These are phyloP conservation scores for Arthrobotrys entomopaga DNA, from an alignment of 2,329 filamentous ascomycete genomes.

Conservation along the genomic window DNA sequence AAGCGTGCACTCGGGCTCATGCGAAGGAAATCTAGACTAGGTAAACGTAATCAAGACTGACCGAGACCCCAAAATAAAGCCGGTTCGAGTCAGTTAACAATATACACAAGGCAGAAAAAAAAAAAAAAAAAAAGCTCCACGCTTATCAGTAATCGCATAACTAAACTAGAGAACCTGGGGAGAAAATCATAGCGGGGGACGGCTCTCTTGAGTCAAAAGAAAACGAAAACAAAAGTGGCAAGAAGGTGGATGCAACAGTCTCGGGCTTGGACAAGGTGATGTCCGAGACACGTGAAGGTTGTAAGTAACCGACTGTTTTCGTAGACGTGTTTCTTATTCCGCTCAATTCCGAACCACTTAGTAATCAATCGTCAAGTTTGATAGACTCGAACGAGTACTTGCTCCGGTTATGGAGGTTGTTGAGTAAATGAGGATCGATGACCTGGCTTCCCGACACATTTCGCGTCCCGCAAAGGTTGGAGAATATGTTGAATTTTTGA, in stretches of 20 bases:
- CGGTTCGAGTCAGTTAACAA: not conserved
- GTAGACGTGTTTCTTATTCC: slow-evolving; percentile 12
- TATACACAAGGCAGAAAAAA: not conserved
- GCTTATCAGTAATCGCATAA: slow-evolving; percentile 5
- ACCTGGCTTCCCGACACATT: slow-evolving; percentile 30
- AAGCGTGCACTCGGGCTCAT: slow-evolving; percentile 13
- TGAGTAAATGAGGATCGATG: slow-evolving; percentile 13
- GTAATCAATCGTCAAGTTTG: slow-evolving; percentile 34
- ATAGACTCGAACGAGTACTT: slow-evolving; percentile 37
- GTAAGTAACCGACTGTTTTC: too few species aligned
- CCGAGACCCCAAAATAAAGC: not conserved
- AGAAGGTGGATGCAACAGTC: not conserved
- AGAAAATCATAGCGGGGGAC: not conserved
- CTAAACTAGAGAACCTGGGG: not conserved
- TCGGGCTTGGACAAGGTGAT: not conserved
- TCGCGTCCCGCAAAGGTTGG: slow-evolving; percentile 4
- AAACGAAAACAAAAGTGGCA: slow-evolving; percentile 14
- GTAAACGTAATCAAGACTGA: not conserved
- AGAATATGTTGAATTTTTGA: slow-evolving; percentile 15
- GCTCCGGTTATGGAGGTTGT: slow-evolving; percentile 21
- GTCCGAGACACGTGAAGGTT: not conserved
- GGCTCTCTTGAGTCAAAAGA: not conserved
- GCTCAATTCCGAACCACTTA: not conserved
- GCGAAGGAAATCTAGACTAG: slow-evolving; percentile 12
- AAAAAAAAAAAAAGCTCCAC: not conserved